Conservation (phyloP, 2,329 filamentous ascomycete species). For the Coniella vitis region DNA sequence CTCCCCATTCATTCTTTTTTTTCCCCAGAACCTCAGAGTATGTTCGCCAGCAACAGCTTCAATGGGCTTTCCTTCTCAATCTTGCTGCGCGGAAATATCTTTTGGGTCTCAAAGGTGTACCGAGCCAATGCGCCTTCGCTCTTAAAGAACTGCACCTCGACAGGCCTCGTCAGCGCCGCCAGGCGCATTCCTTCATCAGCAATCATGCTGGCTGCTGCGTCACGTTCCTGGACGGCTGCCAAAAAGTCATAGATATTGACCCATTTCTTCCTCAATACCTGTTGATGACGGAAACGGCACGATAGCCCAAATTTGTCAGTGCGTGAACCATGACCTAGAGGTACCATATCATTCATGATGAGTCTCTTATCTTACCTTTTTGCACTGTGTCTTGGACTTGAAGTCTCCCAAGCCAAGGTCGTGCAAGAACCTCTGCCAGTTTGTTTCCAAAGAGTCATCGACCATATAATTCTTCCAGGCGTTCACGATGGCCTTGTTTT, state of each 20-base stretch:
- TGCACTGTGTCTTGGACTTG: slow-evolving; percentile 37
- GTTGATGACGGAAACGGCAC: neutral
- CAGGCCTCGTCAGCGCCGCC: slow-evolving; percentile 6
- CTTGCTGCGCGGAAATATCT: slow-evolving; percentile 38
- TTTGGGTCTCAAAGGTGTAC: slow-evolving; percentile 30
- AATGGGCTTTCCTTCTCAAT: slow-evolving; percentile 35
- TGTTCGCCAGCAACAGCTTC: slow-evolving; percentile 28
- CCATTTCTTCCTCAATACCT: slow-evolving; percentile 36
- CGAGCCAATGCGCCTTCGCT: slow-evolving; percentile 25
- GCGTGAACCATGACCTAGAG: neutral
- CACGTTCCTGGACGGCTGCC: slow-evolving; percentile 22
- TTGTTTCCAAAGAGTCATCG: slow-evolving; percentile 28
- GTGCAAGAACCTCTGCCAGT: slow-evolving; percentile 36
- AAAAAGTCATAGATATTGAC: slow-evolving; percentile 47
- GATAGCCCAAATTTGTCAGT: too few species aligned
- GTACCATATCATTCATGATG: neutral
- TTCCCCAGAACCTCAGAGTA: slow-evolving; percentile 17
- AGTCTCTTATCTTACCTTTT: slow-evolving; percentile 34
- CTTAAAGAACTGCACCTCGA: slow-evolving; percentile 26
- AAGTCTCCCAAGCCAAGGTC: slow-evolving; percentile 34
- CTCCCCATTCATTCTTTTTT: neutral
- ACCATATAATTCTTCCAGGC: slow-evolving; percentile 23
- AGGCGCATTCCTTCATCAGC: neutral
- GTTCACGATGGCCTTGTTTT: slow-evolving; percentile 15
- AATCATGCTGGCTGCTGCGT: neutral